Base-by-base conservation (phyloP, 177 flowering plant genomes). In the Vitis hybrid region DNA sequence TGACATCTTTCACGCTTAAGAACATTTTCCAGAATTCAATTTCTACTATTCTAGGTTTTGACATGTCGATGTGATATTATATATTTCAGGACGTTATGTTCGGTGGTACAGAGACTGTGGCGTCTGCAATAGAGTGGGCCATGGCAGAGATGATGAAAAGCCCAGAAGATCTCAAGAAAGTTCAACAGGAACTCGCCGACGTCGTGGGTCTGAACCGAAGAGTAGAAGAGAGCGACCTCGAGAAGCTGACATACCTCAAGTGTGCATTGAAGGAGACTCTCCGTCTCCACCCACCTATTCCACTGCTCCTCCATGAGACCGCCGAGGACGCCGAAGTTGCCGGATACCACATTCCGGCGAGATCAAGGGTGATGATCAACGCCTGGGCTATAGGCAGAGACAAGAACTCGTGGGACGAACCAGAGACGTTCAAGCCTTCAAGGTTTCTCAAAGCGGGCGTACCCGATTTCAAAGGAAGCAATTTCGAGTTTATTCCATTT, bases 71-170 rank as follows among this genome's bases (percentile, higher is more conserved):
- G 7, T 2, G 11, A 12, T 49, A 7, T 14, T 65, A 13, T 9
- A 21, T 2, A 23, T 48, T 62, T 23, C 70, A 82, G 85, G 86
- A 83, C 23, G 82, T 80, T 21, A 80, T 83, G 83, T 80, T 83
- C 52, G 86, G 86, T 3, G 86, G 83, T 50, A 83, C 83, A 0
- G 86, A 83, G 58, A 83, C 86, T 5, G 83, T 80, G 18, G 83
- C 86, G n/a, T 80, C 83, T 8, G 86, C 82, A 23, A 79, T 83
- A 54, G 86, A 81, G 58, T 83, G 86, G 86, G 82, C 84, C 30
- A 72, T 83, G 80, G 30, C 86, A 17, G 82, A 81, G 77, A 69
- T 81, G 40, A 72, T 81, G 81, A 73, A 52, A 13, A 78, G 73
- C 60, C 81, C 83, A 4, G 77, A 78, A 18, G 83, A 81, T 8